Conservation (phyloP, 352 stramenopile genomes). For the Phytophthora pinifolia region DNA sequence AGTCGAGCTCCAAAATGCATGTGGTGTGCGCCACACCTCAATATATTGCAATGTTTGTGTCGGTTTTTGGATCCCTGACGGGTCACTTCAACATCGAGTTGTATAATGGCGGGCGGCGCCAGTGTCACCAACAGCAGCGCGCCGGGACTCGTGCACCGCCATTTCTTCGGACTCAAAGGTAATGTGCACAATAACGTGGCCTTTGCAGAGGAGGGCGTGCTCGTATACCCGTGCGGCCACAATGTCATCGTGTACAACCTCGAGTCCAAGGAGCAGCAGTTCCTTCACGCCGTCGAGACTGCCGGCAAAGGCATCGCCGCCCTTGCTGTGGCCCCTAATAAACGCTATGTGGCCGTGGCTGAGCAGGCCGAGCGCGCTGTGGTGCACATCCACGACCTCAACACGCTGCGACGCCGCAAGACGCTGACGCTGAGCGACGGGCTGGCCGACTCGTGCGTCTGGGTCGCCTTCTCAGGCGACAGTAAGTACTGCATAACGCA, state of each 20-base stretch:
- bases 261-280: constrained; percentile 90
- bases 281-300: constrained; percentile 85
- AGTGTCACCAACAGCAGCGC: constrained; percentile 19
- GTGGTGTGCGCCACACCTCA: constrained; percentile 9
- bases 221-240: constrained; percentile 89
- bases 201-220: constrained; percentile 84
- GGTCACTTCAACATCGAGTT: constrained; percentile 18
- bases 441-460: constrained; percentile 73
- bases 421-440: constrained; percentile 81
- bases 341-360: constrained; percentile 87
- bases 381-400: constrained; percentile 91
- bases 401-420: constrained; percentile 84
- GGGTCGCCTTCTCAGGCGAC: constrained; percentile 89
- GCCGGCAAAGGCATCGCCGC: constrained; percentile 83
- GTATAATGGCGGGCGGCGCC: constrained; percentile 16
- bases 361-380: constrained; percentile 82
- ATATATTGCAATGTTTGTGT: constrained; percentile 7
- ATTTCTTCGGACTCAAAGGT: constrained; percentile 88
- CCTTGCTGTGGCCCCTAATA: constrained; percentile 77
- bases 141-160: constrained; percentile 57
- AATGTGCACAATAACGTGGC: constrained; percentile 80
- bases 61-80: constrained; percentile 1
- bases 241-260: constrained; percentile 90
- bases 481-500: constrained; percentile 91
- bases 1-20: constrained; percentile 1